Conservation (phyloP, 2,329 filamentous ascomycete genomes). For the Fusarium sororula region DNA sequence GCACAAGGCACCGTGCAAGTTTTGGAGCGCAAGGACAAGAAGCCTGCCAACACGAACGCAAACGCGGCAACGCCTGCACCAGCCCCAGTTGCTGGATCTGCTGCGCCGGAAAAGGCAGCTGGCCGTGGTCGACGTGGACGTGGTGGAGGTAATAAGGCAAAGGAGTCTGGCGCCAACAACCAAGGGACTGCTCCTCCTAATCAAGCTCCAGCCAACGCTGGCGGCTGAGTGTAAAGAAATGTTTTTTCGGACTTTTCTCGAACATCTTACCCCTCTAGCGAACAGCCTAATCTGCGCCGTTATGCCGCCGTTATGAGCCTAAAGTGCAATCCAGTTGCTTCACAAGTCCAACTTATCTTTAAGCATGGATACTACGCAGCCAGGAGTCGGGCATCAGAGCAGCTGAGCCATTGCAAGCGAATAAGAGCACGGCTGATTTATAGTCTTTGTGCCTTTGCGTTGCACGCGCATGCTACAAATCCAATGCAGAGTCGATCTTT, state of each 20-base stretch:
- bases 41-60: conserved; percentile 41
- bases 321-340: neutral
- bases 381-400: neutral
- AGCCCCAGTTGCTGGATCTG: conserved; percentile 22
- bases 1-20: conserved; percentile 89
- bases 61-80: conserved; percentile 25
- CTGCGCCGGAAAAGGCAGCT: conserved; percentile 43
- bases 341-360: conserved; percentile 8
- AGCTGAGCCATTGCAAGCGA: conserved; percentile 1
- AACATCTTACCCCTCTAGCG: conserved; percentile 21
- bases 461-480: conserved; percentile 8
- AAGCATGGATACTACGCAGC: conserved; percentile 15
- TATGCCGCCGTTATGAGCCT: conserved; percentile 15
- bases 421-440: conserved; percentile 2
- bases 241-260: conserved; percentile 15
- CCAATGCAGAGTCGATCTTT: conserved; percentile 15
- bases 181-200: neutral
- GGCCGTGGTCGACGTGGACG: conserved; percentile 47
- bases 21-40: conserved; percentile 78
- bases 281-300: conserved; percentile 7
- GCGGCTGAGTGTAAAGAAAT: conserved; percentile 28
- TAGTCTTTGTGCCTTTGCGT: neutral
- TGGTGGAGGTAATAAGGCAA: conserved; percentile 44
- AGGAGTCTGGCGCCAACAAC: conserved; percentile 29
- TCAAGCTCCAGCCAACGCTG: conserved; percentile 15